Conservation (phyloP, 2,329 filamentous ascomycete genomes). For the Orbilia quercus region DNA sequence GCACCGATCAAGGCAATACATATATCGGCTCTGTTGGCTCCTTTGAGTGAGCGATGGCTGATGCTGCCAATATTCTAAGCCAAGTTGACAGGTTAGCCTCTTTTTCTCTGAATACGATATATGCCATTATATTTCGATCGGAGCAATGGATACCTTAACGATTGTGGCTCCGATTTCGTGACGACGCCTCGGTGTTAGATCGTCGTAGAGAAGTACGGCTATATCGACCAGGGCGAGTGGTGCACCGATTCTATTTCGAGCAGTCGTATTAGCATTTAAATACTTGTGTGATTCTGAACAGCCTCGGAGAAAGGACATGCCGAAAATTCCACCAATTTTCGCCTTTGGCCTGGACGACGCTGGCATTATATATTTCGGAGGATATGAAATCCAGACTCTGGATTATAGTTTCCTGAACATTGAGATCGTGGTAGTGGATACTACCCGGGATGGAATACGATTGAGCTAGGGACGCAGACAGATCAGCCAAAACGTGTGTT, state of each 20-base stretch:
- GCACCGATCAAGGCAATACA: constrained; percentile 51
- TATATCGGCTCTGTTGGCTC: constrained; percentile 53
- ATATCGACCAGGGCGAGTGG: constrained; percentile 55
- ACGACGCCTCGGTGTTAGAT: constrained; percentile 43
- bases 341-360: constrained; percentile 37
- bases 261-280: not conserved
- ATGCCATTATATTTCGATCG: not conserved
- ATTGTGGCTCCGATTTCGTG: constrained; percentile 48
- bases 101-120: constrained; percentile 1
- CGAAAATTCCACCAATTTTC: constrained; percentile 57
- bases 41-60: constrained; percentile 39
- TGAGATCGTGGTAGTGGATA: constrained; percentile 52
- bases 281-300: not conserved
- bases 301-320: constrained; percentile 6
- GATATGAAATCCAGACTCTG: constrained; percentile 52
- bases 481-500: constrained; percentile 10
- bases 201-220: constrained; percentile 54
- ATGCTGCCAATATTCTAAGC: constrained; percentile 46
- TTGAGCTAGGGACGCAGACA: constrained; percentile 33
- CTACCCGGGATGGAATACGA: constrained; percentile 50
- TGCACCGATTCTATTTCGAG: constrained; percentile 40
- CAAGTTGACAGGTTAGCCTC: not conserved
- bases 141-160: constrained; percentile 27
- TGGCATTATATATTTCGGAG: constrained; percentile 46
- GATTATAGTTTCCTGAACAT: constrained; percentile 48